Percentiles rank a stretch among this genome's conserved stretches.
Conservation (phyloP, 148 eudicot species). For the Camellia sinensis region DNA sequence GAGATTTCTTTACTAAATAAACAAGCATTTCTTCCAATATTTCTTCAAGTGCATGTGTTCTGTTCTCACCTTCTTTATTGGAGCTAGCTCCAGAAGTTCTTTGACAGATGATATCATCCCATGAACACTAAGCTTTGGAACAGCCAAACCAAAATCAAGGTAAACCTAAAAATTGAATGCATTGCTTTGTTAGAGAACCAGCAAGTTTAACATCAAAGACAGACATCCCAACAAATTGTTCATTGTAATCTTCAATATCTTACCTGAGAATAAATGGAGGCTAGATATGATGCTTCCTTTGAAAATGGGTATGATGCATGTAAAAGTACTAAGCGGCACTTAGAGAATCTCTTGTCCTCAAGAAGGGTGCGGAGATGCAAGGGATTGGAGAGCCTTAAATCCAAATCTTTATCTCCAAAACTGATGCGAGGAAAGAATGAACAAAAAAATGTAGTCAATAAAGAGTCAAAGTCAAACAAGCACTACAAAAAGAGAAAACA, state of each 20-base stretch:
- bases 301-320: constrained; percentile 97
- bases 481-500: neutral
- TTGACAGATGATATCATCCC: constrained; percentile 88
- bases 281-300: constrained; percentile 93
- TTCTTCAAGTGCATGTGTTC: neutral
- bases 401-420: constrained; percentile 93
- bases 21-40: constrained; percentile 1
- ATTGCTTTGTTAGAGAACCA: constrained; percentile 3
- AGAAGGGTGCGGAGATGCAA: constrained; percentile 82
- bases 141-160: constrained; percentile 91
- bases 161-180: constrained; percentile 51
- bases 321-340: constrained; percentile 70
- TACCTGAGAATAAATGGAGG: constrained; percentile 88
- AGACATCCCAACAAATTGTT: neutral
- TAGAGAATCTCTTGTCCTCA: constrained; percentile 78
- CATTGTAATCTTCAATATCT: neutral
- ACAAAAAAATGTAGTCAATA: neutral
- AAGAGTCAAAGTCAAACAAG: neutral
- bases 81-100: constrained; percentile 89
- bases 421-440: constrained; percentile 30
- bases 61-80: constrained; percentile 71
- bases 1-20: neutral
- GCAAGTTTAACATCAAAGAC: neutral
- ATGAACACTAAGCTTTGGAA: constrained; percentile 75
- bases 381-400: constrained; percentile 83